These are phyloP conservation scores for Claviceps pusilla DNA, from an alignment of 2,329 filamentous ascomycete genomes.

Conservation along the genomic window DNA sequence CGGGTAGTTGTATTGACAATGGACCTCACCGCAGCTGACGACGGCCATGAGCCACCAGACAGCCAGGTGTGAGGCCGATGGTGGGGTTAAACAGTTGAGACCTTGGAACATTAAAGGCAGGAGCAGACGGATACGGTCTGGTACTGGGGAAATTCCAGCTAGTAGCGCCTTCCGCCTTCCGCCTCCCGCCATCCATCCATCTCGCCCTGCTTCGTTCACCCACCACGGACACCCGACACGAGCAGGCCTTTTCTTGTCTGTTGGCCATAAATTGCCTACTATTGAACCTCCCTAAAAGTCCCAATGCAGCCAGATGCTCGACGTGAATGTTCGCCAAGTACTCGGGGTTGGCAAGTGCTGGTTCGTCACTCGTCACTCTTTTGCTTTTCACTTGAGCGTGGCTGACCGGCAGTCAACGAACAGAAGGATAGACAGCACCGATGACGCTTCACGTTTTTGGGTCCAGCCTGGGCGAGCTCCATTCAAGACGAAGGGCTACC, in stretches of 20 bases:
- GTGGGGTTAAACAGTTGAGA: not conserved
- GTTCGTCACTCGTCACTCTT: not conserved
- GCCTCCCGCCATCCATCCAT: too few species aligned
- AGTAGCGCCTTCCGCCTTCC: not conserved
- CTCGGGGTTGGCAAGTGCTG: conserved; percentile 1
- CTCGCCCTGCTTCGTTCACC: too few species aligned
- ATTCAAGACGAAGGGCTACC: too few species aligned
- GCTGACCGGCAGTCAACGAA: too few species aligned
- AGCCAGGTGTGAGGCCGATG: not conserved
- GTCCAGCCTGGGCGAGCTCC: too few species aligned
- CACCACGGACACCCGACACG: too few species aligned
- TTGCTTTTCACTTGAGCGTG: not conserved
- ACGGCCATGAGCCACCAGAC: not conserved
- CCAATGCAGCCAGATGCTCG: conserved; percentile 8
- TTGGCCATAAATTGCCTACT: too few species aligned
- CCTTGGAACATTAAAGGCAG: not conserved
- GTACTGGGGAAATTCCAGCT: not conserved
- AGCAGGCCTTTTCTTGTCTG: too few species aligned
- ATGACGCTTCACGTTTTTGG: too few species aligned
- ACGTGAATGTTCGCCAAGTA: conserved; percentile 14
- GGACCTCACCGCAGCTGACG: not conserved
- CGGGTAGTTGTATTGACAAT: not conserved
- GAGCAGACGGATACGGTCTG: not conserved
- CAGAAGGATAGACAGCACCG: too few species aligned
- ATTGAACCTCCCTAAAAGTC: too few species aligned